Evolutionary conservation across 768 basidiomycete genomes (phyloP).

Genomic region (Russula vinacea): DNA sequence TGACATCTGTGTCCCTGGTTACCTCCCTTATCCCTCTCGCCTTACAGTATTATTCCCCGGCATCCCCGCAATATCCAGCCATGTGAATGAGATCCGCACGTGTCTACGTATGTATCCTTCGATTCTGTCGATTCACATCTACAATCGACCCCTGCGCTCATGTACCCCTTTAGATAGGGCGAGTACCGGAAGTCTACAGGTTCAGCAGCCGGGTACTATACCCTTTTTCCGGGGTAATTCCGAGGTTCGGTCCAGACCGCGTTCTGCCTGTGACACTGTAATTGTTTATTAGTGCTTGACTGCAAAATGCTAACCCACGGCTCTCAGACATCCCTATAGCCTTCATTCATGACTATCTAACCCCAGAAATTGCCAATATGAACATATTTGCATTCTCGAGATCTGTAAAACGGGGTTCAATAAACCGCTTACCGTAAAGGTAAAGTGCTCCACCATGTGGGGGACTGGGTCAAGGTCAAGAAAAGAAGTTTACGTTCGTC

Average conservation of each 20-base stretch:
- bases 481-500: not conserved
- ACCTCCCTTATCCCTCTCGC: not conserved
- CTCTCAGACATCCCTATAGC: not conserved
- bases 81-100: constrained; percentile 8
- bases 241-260: not conserved
- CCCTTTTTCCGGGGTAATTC: constrained; percentile 2
- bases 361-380: not conserved
- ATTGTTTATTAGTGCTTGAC: not conserved
- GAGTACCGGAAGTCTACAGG: not conserved
- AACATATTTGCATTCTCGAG: not conserved
- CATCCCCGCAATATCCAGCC: not conserved
- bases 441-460: not conserved
- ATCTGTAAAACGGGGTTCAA: not conserved
- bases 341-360: not conserved
- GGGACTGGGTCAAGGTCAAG: not conserved
- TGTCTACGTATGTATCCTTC: not conserved
- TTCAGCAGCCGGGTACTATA: no score
- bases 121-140: not conserved
- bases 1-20: not conserved
- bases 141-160: not conserved
- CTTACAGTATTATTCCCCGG: not conserved
- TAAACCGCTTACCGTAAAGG: not conserved
- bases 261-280: not conserved
- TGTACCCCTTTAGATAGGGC: not conserved
- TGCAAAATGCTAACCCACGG: not conserved